Base-by-base conservation (phyloP, 2,329 filamentous ascomycete species). In the Aspergillus latus region DNA sequence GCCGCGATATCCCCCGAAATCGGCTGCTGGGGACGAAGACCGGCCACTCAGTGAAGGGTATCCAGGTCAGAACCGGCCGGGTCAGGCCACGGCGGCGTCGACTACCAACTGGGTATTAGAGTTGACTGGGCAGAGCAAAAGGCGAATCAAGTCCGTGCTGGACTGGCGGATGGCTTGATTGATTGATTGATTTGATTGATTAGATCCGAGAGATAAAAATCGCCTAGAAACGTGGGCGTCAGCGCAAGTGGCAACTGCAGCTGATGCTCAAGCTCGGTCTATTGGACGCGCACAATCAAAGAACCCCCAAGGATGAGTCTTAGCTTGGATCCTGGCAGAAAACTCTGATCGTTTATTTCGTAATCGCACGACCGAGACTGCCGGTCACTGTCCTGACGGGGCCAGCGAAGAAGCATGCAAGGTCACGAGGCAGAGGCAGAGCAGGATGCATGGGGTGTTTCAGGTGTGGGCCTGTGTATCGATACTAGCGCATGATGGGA, bases 171-270 rank as follows among this genome's bases (percentile, higher is more conserved):
- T 21, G 21, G 21, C 21, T 21, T 21, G 21, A 21, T 21, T 21
- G 21, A 21, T 21, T 21, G 21, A 21, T 21, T 21, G 21, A 21
- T 21, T 44, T 15, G 28, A 51, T 51, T 51, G 49, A 51, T 51
- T 51, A 51, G 49, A 51, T 51, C 49, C 49, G 39, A 51, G n/a
- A 37, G 39, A 51, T 34, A 21, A 51, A 42, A 51, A 43, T 51
- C 39, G 28, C 28, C 40, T 44, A 44, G 29, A 16, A 43, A 51
- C 49, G 49, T 51, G 49, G 49, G 30, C 49, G 39, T 50, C 21
- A 21, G 21, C 21, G 21, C 48, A 26, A 21, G 37, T 50, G 48
- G 48, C 48, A 21, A 49, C 21, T 16, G 7, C 21, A n/a, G 47
- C 15, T 34, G 21, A 37, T 37, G 34, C 34, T 5, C 34, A 37